phyloP scores from a whole-genome alignment of 192 early-diverging fungal species.

The Nowakowskiella sp. region DNA sequence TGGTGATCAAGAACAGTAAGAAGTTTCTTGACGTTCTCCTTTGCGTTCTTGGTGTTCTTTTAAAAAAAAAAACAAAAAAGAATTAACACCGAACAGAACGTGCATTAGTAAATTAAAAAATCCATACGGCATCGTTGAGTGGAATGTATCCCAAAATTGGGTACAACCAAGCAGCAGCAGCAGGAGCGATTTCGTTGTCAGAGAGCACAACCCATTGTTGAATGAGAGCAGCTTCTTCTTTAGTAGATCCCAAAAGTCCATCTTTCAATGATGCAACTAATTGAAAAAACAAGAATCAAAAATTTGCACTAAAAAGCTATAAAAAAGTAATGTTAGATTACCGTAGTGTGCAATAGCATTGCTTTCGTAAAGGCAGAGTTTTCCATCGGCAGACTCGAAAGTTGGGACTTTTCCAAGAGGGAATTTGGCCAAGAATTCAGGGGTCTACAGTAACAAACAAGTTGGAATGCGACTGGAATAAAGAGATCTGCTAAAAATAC shows the following conservation, averaged over 20 bases:
- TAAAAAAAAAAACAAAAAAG: too few relatives aligned
- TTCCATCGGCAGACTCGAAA: slow-evolving; percentile 76
- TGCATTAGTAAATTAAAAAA: too few relatives aligned
- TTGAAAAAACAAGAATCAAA: slow-evolving; percentile 10
- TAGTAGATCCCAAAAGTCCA: slow-evolving; percentile 33
- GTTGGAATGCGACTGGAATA: slow-evolving; percentile 1
- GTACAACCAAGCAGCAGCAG: slow-evolving; percentile 36
- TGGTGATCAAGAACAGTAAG: slow-evolving; percentile 68
- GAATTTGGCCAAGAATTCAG: slow-evolving; percentile 86
- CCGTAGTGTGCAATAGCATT: slow-evolving; percentile 90
- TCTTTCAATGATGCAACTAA: slow-evolving; percentile 43
- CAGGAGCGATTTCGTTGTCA: slow-evolving; percentile 44
- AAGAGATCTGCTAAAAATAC: slow-evolving; percentile 1
- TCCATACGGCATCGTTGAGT: slow-evolving; percentile 38
- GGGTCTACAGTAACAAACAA: slow-evolving; percentile 24
- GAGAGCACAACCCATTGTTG: slow-evolving; percentile 43
- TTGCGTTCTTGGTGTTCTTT: slow-evolving; percentile 60
- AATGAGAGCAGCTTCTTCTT: slow-evolving; percentile 37
- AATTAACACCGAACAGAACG: slow-evolving; percentile 1
- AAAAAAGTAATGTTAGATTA: slow-evolving; percentile 19
- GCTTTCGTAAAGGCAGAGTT: slow-evolving; percentile 68
- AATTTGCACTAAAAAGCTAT: slow-evolving; percentile 7
- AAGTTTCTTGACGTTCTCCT: slow-evolving; percentile 54
- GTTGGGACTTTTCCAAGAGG: slow-evolving; percentile 84
- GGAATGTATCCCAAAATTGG: slow-evolving; percentile 41